Evolutionary conservation across 371 early-diverging fungal species (phyloP).

Genomic region (Choanephora cucurbitarum): DNA sequence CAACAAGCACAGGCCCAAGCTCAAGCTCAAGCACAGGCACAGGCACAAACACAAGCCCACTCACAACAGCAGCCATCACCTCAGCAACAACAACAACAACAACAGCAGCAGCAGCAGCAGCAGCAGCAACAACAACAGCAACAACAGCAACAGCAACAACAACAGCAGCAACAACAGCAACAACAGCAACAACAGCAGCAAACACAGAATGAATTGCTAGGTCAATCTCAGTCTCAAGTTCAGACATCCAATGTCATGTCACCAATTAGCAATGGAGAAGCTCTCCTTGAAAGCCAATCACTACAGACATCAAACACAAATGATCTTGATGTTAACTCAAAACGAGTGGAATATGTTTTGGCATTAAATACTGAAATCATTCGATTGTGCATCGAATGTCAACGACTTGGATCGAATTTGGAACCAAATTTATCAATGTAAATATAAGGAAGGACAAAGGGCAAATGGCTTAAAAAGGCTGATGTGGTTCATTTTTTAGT

Average conservation of each 20-base stretch:
- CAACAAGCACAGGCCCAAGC: conserved; percentile 26
- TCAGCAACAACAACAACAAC: conserved; percentile 10
- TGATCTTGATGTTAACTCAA: conserved; percentile 12
- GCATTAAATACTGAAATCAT: conserved; percentile 55
- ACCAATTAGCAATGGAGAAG: background rate
- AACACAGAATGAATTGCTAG: background rate
- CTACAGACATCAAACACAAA: background rate
- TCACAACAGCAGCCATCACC: conserved; percentile 10
- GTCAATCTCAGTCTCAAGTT: conserved; percentile 1
- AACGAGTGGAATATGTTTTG: conserved; percentile 22
- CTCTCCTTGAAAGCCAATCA: conserved; percentile 11
- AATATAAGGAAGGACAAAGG: conserved; percentile 15
- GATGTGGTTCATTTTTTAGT: conserved; percentile 17
- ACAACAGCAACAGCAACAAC: conserved; percentile 6
- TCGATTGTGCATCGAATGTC: conserved; percentile 46
- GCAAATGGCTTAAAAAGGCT: background rate
- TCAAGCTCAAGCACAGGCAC: conserved; percentile 17
- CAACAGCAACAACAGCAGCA: conserved; percentile 3
- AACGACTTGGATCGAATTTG: conserved; percentile 21
- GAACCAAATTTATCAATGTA: conserved; percentile 48
- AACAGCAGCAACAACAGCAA: conserved; percentile 7
- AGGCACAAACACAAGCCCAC: conserved; percentile 16
- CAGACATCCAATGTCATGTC: conserved; percentile 1
- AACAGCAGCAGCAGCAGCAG: conserved; percentile 1
- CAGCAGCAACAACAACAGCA: conserved; percentile 19